These are phyloP conservation scores for Diaporthe eres DNA, from an alignment of 2,329 filamentous ascomycete genomes.

Conservation along the genomic window DNA sequence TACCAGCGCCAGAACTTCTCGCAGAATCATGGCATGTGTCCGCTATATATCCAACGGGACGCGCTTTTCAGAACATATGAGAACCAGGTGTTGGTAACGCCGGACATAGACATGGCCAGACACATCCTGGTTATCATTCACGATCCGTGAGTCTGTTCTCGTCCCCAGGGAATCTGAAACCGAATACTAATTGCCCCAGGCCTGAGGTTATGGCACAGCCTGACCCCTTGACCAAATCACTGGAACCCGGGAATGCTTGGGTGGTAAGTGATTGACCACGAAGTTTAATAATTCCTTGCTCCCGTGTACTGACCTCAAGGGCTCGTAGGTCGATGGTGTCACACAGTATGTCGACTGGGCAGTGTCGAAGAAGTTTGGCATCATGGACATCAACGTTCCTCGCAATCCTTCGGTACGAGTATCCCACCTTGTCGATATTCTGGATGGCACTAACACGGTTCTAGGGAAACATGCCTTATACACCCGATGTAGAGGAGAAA, in stretches of 20 bases:
- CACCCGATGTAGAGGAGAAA: constrained; percentile 60
- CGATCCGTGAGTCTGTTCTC: constrained; percentile 76
- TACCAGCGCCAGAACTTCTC: constrained; percentile 82
- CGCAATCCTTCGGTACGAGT: constrained; percentile 63
- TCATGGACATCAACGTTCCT: constrained; percentile 94
- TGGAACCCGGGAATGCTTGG: constrained; percentile 90
- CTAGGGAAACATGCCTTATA: constrained; percentile 64
- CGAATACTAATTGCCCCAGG: constrained; percentile 55
- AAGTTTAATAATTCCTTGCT: background rate
- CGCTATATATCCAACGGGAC: constrained; percentile 83
- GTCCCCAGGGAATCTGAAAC: constrained; percentile 28
- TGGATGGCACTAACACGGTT: constrained; percentile 44
- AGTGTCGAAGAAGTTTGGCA: constrained; percentile 79
- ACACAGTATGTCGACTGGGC: constrained; percentile 90
- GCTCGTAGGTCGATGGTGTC: constrained; percentile 80
- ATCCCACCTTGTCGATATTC: constrained; percentile 63
- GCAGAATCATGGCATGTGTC: constrained; percentile 82
- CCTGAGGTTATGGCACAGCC: constrained; percentile 78
- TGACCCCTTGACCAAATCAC: constrained; percentile 77
- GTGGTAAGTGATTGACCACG: constrained; percentile 71
- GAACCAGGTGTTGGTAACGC: constrained; percentile 87
- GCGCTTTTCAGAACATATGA: constrained; percentile 82
- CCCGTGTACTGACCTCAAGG: constrained; percentile 16
- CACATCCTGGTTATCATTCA: constrained; percentile 90
- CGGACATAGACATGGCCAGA: constrained; percentile 74